Conservation (phyloP, 2,329 filamentous ascomycete genomes). For the Gremmenia infestans region DNA sequence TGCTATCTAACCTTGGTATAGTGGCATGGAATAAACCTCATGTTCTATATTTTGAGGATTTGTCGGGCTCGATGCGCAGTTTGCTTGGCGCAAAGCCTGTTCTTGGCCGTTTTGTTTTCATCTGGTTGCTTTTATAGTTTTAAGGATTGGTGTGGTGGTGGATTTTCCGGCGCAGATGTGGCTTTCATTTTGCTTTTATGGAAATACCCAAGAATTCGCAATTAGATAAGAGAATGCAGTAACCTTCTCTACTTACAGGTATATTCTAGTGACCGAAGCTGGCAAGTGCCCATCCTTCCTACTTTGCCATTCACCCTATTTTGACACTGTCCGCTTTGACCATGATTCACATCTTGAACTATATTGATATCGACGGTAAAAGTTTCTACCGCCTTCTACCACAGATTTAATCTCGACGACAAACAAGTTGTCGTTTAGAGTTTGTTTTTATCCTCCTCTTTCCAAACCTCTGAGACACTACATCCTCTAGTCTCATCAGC, state of each 20-base stretch:
- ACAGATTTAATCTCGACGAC: no score
- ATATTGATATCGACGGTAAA: no score
- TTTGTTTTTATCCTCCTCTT: no score
- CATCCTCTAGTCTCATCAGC: no score
- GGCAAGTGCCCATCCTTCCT: not conserved
- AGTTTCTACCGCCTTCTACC: no score
- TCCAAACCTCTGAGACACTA: no score
- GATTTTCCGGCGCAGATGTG: not conserved
- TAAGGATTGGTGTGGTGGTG: not conserved
- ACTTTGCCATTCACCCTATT: no score
- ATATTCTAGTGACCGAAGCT: not conserved
- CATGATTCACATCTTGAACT: no score
- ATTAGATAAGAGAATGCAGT: not conserved
- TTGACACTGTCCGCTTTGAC: no score
- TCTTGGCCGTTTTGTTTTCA: not conserved
- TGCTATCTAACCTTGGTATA: no score
- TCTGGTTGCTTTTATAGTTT: no score
- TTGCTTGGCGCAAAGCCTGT: not conserved
- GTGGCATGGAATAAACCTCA: not conserved
- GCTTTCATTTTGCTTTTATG: not conserved
- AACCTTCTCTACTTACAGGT: not conserved
- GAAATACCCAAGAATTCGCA: not conserved
- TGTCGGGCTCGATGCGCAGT: not conserved
- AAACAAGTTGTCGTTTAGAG: no score
- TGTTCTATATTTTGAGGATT: not conserved